Percentiles rank a stretch among this genome's conserved stretches.
Conservation (phyloP, 2,329 filamentous ascomycete genomes). For the Penicillium glabrum region DNA sequence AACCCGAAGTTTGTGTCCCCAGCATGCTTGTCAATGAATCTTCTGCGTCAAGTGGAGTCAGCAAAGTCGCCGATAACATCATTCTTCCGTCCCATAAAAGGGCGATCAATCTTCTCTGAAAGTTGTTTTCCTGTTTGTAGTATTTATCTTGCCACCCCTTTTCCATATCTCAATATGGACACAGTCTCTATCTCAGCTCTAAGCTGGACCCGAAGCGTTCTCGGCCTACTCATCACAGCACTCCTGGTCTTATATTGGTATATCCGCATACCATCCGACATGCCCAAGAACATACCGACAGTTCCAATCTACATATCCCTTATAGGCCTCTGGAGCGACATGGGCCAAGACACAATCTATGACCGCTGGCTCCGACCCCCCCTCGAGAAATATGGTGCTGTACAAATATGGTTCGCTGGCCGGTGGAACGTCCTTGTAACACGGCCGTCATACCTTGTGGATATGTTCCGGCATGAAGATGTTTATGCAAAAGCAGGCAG, state of each 20-base stretch:
- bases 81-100: neutral
- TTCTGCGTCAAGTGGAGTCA: conserved; percentile 8
- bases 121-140: neutral
- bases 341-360: conserved; percentile 26
- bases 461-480: conserved; percentile 37
- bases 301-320: conserved; percentile 29
- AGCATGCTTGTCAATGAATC: neutral
- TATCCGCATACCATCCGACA: conserved; percentile 18
- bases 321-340: conserved; percentile 25
- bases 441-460: conserved; percentile 44
- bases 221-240: conserved; percentile 5
- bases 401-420: conserved; percentile 51
- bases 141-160: neutral
- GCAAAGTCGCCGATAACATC: neutral
- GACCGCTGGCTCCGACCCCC: conserved; percentile 24
- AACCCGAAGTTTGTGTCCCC: conserved; percentile 1
- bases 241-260: conserved; percentile 21
- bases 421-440: conserved; percentile 52
- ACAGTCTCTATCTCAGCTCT: conserved; percentile 1
- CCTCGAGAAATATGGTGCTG: conserved; percentile 40
- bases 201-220: conserved; percentile 1
- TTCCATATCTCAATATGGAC: conserved; percentile 1
- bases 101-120: neutral
- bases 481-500: conserved; percentile 42
- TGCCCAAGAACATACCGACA: conserved; percentile 21